Percentiles rank a stretch among this genome's conserved stretches.
These are phyloP conservation scores for Trichomonas gallinae DNA, from an alignment of 208 protist genomes.

Conservation along the genomic window DNA sequence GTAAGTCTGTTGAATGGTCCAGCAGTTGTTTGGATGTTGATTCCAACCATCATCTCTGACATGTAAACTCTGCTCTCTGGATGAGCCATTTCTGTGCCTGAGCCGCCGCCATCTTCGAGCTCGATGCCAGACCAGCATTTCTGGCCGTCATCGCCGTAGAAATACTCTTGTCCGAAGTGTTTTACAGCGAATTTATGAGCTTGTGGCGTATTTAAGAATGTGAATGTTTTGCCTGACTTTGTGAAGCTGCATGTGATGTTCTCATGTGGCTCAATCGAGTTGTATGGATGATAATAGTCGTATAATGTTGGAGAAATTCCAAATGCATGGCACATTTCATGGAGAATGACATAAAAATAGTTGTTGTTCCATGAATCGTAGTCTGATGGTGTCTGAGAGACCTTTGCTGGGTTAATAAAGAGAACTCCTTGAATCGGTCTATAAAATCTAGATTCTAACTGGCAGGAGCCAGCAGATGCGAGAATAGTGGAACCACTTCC, in stretches of 20 bases:
- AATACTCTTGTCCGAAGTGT: neutral
- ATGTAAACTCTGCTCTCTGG: neutral
- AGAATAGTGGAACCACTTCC: neutral
- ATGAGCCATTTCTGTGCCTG: neutral
- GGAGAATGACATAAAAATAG: neutral
- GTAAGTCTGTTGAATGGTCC: neutral
- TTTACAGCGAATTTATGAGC: neutral
- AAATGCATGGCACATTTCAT: neutral
- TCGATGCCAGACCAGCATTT: neutral
- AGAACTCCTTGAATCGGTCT: neutral
- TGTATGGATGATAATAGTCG: neutral
- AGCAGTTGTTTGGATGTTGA: neutral
- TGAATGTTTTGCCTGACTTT: neutral
- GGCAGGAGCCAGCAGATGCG: neutral
- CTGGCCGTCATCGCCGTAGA: neutral
- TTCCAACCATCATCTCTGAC: neutral
- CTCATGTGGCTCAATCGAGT: neutral
- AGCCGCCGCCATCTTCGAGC: neutral
- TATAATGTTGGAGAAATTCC: neutral
- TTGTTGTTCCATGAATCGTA: neutral
- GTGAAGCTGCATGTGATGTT: neutral
- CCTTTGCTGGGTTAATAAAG: neutral
- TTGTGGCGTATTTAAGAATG: neutral
- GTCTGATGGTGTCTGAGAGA: neutral
- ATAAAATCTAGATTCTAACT: neutral